Evolutionary conservation across 2,329 filamentous ascomycete genomes (phyloP), one percentile per base, ranked within the genome.

Genomic region (Periconia digitata): DNA sequence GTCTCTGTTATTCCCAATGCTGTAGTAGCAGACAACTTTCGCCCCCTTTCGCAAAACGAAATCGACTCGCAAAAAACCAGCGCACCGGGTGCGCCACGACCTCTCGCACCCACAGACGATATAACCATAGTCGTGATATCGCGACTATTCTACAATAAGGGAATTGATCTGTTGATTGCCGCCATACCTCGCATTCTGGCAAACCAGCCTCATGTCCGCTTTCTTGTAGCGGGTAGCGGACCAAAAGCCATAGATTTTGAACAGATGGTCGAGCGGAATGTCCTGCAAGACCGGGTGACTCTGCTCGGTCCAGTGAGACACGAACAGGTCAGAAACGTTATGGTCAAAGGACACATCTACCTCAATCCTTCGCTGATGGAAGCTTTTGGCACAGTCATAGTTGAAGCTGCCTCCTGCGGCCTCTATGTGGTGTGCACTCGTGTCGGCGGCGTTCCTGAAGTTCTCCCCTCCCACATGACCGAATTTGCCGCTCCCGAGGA

Each of bases 1-100:
- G 94, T 99, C 18, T 97, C 92, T 0, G 94, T 96, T 32, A 97
- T 99, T 49, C 94, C 94, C 13, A 99, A 99, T 59, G 94, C 94
- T 8, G 89, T 99, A 2, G 95, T 99, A 1, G 92, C 95, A 10
- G 92, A 96, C 64, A 95, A 96, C 73, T 99, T 99, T 66, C 84
- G 86, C 43, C 94, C 92, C 0, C 72, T 88, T 2, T 79, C 79
- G 45, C 77, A 64, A 23, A 54, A 56, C 24, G 53, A 55, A 4
- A 41, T 46, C 35, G 53, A 63, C 6, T n/a, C 59, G 8, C 54
- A 67, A 10, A 46, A 56, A 15, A 51, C 50, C 16, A 53, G 74
- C 38, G 69, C 71, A 10, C 78, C 79, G 6, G 74, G 80, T 8
- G 80, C 85, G 0, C 83, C 85, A 3, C 85, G 85, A 45, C 84